Evolutionary conservation across 305 asterid genomes (phyloP).

Genomic region (Solanum hybrid): DNA sequence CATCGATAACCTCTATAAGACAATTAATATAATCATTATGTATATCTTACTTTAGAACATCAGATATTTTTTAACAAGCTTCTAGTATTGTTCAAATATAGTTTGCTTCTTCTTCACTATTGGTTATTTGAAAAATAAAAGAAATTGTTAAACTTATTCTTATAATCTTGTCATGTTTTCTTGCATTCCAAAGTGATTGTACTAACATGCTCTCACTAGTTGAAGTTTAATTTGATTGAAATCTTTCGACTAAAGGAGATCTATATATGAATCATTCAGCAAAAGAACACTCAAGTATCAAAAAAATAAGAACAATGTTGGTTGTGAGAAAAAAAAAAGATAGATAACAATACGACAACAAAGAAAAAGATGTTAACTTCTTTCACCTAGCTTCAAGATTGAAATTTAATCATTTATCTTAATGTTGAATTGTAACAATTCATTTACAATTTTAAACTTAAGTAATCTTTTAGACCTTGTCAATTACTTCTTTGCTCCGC

Average conservation of each 20-base stretch:
- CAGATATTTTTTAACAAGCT: neutral
- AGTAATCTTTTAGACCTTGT: neutral
- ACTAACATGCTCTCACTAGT: neutral
- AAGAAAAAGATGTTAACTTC: neutral
- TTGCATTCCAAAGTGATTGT: neutral
- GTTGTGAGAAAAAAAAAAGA: neutral
- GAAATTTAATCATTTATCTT: too few species aligned
- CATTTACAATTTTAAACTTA: too few species aligned
- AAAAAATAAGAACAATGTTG: neutral
- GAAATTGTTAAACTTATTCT: neutral
- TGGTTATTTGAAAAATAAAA: neutral
- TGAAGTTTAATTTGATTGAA: neutral
- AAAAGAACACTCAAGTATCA: neutral
- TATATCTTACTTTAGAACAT: neutral
- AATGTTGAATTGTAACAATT: neutral
- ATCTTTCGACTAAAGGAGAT: neutral
- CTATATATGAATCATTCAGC: neutral
- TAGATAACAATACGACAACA: neutral
- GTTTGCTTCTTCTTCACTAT: neutral
- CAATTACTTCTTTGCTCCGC: neutral
- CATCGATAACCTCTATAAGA: neutral
- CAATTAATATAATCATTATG: neutral
- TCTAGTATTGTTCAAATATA: neutral
- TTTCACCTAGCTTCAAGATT: neutral
- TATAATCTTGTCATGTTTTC: neutral